These are phyloP conservation scores for Epichloe typhina DNA, from an alignment of 2,329 filamentous ascomycete species.

Conservation along the genomic window DNA sequence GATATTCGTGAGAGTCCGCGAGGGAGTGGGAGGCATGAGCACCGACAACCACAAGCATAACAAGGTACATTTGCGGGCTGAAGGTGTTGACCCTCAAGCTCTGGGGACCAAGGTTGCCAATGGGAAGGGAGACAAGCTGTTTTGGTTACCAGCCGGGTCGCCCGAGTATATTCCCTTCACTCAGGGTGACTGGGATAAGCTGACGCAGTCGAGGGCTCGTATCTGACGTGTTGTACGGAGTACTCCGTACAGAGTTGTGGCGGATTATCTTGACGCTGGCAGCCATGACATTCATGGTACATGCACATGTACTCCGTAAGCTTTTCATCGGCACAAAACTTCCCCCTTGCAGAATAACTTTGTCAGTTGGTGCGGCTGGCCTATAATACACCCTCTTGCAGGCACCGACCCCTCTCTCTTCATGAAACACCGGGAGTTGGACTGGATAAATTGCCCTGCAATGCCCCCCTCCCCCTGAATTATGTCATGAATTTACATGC, in stretches of 20 bases:
- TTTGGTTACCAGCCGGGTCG: slow-evolving; percentile 6
- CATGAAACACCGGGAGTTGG: no score
- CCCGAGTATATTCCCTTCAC: slow-evolving; percentile 2
- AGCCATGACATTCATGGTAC: slow-evolving; percentile 14
- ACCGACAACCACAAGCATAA: slow-evolving; percentile 6
- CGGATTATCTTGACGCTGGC: slow-evolving; percentile 21
- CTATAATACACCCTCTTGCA: no score
- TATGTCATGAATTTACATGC: no score
- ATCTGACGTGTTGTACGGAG: not conserved
- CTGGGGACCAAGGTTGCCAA: slow-evolving; percentile 2
- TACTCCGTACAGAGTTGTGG: slow-evolving; percentile 17
- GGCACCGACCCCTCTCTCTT: no score
- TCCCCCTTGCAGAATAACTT: no score
- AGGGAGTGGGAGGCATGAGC: slow-evolving; percentile 4
- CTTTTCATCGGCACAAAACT: no score
- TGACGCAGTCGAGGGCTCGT: slow-evolving; percentile 4
- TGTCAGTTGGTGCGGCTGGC: no score
- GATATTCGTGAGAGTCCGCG: slow-evolving; percentile 27
- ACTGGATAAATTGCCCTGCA: no score
- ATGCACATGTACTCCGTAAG: no score
- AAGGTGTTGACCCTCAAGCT: slow-evolving; percentile 3
- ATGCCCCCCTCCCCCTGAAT: no score
- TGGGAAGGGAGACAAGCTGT: slow-evolving; percentile 2
- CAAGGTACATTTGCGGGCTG: slow-evolving; percentile 4
- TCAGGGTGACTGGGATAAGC: slow-evolving; percentile 4